Evolutionary conservation across 2,329 filamentous ascomycete genomes (phyloP), one percentile per base, ranked within the genome.

Genomic region (Graphilbum sp.): DNA sequence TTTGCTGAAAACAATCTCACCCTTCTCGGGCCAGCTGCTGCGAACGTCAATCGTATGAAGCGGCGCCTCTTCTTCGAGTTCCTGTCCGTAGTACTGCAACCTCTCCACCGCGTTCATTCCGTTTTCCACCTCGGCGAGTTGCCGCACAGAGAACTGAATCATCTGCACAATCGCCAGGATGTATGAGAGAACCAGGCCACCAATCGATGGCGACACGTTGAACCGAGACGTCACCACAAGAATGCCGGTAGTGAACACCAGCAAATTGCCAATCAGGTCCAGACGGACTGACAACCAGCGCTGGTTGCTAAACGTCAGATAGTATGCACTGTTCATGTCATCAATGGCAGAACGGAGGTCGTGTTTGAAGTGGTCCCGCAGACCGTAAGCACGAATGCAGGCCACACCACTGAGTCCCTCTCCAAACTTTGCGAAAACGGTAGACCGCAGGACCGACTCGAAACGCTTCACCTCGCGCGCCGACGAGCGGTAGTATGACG

Each of bases 101-200:
- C 90, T 79, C 59, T 96, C 88, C 0, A 92, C 90, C 0, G 87
- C 79, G 55, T 95, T 96, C 88, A 96, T 96, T 52, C 87, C 85
- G 59, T 95, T 96, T 57, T 96, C 88, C 9, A 96, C 85, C 56
- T 95, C 88, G 20, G 88, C 88, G 8, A 95, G 67, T 58, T 96
- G 88, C 16, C 90, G 75, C 16, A 96, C 84, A 1, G 85, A 88
- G 57, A 95, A 95, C 53, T 95, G 88, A 46, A 96, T 79, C 80
- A 95, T 86, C 56, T 92, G 84, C 16, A 93, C 86, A 50, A 95
- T 93, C 13, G 79, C 72, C 16, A 98, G 68, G 52, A 96, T 93
- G 57, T 96, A 96, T 34, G 82, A 90, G 18, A 98, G 67, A 0
- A 96, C 86, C 30, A 96, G 64, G 17, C 90, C 90, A 34, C 75